Conservation (phyloP, 768 basidiomycete genomes). For the Glaciozyma antarctica region DNA sequence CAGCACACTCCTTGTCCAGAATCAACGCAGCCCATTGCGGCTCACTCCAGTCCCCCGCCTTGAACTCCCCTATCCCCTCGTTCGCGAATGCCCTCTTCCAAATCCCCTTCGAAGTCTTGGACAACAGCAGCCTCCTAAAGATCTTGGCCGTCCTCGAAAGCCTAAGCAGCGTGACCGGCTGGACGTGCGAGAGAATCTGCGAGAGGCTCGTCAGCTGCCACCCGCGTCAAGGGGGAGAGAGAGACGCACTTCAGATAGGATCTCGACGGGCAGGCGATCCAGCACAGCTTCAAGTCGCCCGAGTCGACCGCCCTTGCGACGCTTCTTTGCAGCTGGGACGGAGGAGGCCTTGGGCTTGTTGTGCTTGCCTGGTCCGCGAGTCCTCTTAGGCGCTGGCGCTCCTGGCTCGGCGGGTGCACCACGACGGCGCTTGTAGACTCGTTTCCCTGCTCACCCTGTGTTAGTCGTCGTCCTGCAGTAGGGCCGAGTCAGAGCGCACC, state of each 20-base stretch:
- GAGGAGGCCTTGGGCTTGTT: too few species aligned
- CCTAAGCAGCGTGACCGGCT: neutral
- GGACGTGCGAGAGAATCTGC: constrained; percentile 1
- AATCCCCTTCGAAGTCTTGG: neutral
- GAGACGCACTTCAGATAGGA: neutral
- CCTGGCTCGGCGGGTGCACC: too few species aligned
- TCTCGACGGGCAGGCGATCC: neutral
- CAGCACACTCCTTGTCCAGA: constrained; percentile 5
- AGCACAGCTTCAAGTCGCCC: neutral
- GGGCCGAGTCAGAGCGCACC: too few species aligned
- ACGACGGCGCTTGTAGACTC: too few species aligned
- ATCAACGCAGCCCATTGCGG: neutral
- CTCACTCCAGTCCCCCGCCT: neutral
- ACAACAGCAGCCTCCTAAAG: neutral
- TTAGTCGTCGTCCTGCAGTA: too few species aligned
- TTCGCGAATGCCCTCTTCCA: neutral
- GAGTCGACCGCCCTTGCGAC: neutral
- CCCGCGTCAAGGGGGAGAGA: neutral
- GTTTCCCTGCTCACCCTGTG: too few species aligned
- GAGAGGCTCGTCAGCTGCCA: neutral
- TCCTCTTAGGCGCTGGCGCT: too few species aligned
- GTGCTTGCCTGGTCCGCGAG: too few species aligned
- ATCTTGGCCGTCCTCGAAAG: constrained; percentile 3
- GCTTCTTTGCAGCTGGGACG: neutral
- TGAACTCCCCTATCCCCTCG: neutral